Conservation (phyloP, 805 yeast species). For the Hanseniaspora valbyensis region DNA sequence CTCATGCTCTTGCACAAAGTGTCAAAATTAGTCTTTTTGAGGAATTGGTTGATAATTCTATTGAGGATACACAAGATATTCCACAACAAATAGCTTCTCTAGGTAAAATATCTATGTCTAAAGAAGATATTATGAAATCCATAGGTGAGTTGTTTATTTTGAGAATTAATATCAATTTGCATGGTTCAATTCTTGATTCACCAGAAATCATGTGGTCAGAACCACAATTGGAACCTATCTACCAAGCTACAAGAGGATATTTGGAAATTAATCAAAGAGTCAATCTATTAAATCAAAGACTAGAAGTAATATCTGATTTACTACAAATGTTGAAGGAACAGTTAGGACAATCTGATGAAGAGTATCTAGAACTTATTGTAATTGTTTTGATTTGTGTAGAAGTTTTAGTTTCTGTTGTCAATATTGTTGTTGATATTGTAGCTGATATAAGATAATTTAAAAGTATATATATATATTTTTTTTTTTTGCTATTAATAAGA, state of each 20-base stretch:
- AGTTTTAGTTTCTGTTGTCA: slow-evolving; percentile 75
- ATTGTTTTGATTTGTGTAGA: slow-evolving; percentile 86
- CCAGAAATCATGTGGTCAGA: slow-evolving; percentile 99
- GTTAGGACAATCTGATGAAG: slow-evolving; percentile 88
- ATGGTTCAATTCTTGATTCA: slow-evolving; percentile 83
- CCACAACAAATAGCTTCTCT: slow-evolving; percentile 92
- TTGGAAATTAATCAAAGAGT: slow-evolving; percentile 92
- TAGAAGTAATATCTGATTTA: slow-evolving; percentile 87
- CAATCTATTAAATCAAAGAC: slow-evolving; percentile 73
- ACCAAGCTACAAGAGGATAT: slow-evolving; percentile 93
- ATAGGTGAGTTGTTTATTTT: slow-evolving; percentile 91
- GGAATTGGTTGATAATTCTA: slow-evolving; percentile 90
- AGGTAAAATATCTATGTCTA: slow-evolving; percentile 89
- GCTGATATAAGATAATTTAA: slow-evolving; percentile 23
- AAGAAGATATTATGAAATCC: slow-evolving; percentile 92
- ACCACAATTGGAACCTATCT: slow-evolving; percentile 93
- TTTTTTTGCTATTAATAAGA: neutral
- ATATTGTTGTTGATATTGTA: slow-evolving; percentile 53
- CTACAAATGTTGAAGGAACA: slow-evolving; percentile 95
- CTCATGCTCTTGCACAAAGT: slow-evolving; percentile 92
- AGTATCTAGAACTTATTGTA: slow-evolving; percentile 81
- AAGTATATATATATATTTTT: no score
- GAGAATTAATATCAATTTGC: slow-evolving; percentile 67
- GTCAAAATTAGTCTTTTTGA: slow-evolving; percentile 92
- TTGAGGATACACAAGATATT: slow-evolving; percentile 92